Evolutionary conservation across 805 yeast genomes (phyloP).

Genomic region (Kluyveromyces aestuarii): DNA sequence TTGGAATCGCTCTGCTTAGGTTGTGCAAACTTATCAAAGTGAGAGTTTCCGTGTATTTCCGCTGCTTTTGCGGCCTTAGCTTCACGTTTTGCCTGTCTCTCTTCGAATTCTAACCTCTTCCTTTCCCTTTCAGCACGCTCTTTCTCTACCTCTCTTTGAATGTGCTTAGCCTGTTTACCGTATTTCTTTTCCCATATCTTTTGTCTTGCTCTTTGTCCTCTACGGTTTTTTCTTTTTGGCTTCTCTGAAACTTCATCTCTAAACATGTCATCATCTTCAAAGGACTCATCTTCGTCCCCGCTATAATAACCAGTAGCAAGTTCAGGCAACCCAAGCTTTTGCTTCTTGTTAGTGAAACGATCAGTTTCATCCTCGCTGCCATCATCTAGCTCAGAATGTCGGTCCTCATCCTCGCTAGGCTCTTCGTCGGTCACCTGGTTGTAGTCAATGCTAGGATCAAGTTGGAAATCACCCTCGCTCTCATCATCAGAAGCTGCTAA

Average conservation of each 20-base stretch:
- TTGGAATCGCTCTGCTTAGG: not conserved
- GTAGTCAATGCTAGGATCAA: slow-evolving; percentile 21
- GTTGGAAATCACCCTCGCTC: slow-evolving; percentile 28
- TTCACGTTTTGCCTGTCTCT: slow-evolving; percentile 59
- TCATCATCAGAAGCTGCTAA: slow-evolving; percentile 34
- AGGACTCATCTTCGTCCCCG: slow-evolving; percentile 67
- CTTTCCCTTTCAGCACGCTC: slow-evolving; percentile 46
- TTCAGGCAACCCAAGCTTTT: slow-evolving; percentile 46
- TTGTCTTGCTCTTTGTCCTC: slow-evolving; percentile 96
- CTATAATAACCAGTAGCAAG: slow-evolving; percentile 76
- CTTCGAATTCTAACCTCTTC: slow-evolving; percentile 60
- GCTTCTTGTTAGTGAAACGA: slow-evolving; percentile 31
- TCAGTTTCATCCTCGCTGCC: slow-evolving; percentile 24
- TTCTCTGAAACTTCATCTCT: slow-evolving; percentile 26
- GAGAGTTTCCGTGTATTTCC: slow-evolving; percentile 31
- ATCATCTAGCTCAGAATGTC: slow-evolving; percentile 23
- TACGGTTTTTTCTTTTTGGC: slow-evolving; percentile 66
- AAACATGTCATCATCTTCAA: slow-evolving; percentile 39
- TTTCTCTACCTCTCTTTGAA: slow-evolving; percentile 54
- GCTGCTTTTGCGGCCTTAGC: slow-evolving; percentile 33
- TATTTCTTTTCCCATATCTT: slow-evolving; percentile 92
- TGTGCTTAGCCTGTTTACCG: slow-evolving; percentile 78
- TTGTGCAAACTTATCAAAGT: slow-evolving; percentile 14
- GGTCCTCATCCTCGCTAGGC: slow-evolving; percentile 16
- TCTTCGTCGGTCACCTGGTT: slow-evolving; percentile 5